A percentile compares a stretch with the other conserved stretches of the same genome.
These are phyloP conservation scores for Daldinia grandis DNA, from an alignment of 495 filamentous ascomycete genomes.

Conservation along the genomic window DNA sequence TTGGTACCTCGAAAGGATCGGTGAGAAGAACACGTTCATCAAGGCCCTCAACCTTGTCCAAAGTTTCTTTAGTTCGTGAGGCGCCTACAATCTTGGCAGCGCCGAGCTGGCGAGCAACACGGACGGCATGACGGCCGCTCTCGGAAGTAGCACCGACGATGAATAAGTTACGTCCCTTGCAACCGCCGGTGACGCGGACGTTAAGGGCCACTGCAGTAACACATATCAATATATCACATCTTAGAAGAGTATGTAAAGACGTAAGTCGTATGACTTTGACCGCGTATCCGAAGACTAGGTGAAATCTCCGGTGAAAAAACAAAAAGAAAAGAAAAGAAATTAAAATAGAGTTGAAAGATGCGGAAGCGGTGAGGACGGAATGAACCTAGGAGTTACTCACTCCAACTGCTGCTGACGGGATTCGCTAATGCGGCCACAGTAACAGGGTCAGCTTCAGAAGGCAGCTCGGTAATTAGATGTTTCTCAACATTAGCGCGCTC, in stretches of 20 bases:
- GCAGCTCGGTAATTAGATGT: slow-evolving; percentile 33
- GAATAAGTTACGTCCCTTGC: slow-evolving; percentile 45
- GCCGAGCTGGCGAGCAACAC: slow-evolving; percentile 46
- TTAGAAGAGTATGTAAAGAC: neutral
- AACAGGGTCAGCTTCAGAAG: slow-evolving; percentile 47
- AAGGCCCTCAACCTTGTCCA: slow-evolving; percentile 42
- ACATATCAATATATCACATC: neutral
- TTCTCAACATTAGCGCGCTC: slow-evolving; percentile 49
- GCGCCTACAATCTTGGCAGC: slow-evolving; percentile 49
- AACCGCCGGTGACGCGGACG: slow-evolving; percentile 40
- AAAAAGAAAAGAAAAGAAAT: too few species aligned
- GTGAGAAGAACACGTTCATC: slow-evolving; percentile 46
- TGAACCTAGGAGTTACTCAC: neutral
- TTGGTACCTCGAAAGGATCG: slow-evolving; percentile 34
- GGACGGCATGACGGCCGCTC: slow-evolving; percentile 47
- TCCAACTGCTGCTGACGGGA: slow-evolving; percentile 52
- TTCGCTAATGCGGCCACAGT: slow-evolving; percentile 54
- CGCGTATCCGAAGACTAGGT: too few species aligned
- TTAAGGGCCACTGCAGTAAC: slow-evolving; percentile 39
- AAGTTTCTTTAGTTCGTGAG: slow-evolving; percentile 42
- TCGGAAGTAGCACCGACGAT: slow-evolving; percentile 54
- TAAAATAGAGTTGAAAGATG: too few species aligned
- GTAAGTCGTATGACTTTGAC: too few species aligned
- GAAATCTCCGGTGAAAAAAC: too few species aligned
- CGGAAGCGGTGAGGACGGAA: too few species aligned